These are phyloP conservation scores for Phialophora verrucosa DNA, from an alignment of 2,329 filamentous ascomycete species.

Conservation along the genomic window DNA sequence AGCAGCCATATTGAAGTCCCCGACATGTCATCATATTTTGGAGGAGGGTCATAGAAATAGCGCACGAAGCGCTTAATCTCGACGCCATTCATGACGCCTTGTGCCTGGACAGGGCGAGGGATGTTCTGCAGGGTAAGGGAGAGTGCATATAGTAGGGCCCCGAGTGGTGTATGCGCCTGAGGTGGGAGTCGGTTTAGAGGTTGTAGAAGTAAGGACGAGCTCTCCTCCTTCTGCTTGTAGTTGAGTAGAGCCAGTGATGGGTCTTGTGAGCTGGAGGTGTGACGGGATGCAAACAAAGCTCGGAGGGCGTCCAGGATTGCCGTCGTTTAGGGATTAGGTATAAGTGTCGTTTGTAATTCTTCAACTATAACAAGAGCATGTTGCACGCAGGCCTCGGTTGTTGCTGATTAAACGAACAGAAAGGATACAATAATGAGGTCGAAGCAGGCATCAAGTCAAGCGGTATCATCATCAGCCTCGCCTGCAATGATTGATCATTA, in stretches of 20 bases:
- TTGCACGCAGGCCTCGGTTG: background rate
- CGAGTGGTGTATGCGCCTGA: conserved; percentile 19
- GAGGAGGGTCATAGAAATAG: conserved; percentile 90
- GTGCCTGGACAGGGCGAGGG: conserved; percentile 23
- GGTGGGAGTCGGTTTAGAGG: conserved; percentile 1
- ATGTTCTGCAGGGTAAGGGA: conserved; percentile 32
- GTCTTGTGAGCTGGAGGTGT: conserved; percentile 20
- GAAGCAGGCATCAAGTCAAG: conserved; percentile 4
- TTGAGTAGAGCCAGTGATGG: conserved; percentile 8
- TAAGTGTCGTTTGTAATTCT: background rate
- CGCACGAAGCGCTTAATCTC: conserved; percentile 85
- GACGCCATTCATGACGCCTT: conserved; percentile 64
- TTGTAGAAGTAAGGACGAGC: conserved; percentile 4
- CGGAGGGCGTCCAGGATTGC: conserved; percentile 32
- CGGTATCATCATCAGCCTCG: conserved; percentile 18
- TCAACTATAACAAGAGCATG: conserved; percentile 1
- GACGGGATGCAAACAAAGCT: conserved; percentile 31
- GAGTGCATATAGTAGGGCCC: conserved; percentile 32
- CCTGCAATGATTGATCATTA: background rate
- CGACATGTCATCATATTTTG: conserved; percentile 73
- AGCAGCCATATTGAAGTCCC: conserved; percentile 84
- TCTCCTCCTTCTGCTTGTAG: conserved; percentile 17
- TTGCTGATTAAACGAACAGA: background rate
- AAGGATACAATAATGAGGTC: conserved; percentile 3
- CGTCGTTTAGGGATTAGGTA: background rate